These are phyloP conservation scores for Umbelopsis vinacea DNA, from an alignment of 192 early-diverging fungal genomes.

Conservation along the genomic window DNA sequence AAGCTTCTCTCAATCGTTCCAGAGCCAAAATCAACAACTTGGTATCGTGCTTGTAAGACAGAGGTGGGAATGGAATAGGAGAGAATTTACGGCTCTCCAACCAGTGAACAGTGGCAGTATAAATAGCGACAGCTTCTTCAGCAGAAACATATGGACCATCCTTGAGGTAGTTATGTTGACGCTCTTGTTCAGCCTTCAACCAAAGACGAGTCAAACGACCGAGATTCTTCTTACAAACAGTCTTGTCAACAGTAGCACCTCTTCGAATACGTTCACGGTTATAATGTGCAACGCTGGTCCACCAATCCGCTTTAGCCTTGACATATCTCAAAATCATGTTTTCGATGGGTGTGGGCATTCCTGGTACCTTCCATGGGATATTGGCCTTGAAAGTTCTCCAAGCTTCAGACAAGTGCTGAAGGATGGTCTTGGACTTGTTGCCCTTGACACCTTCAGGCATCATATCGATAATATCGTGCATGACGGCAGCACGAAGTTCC, in stretches of 20 bases:
- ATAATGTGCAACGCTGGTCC: conserved; percentile 98
- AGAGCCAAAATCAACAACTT: conserved; percentile 95
- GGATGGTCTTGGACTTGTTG: conserved; percentile 93
- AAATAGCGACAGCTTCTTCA: conserved; percentile 98
- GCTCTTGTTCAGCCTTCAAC: conserved; percentile 99
- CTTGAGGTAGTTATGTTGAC: conserved; percentile 98
- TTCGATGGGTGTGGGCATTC: conserved; percentile 96
- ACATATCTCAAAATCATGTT: conserved; percentile 99
- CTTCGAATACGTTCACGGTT: conserved; percentile 98
- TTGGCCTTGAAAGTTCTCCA: conserved; percentile 98
- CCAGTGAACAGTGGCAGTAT: conserved; percentile 97
- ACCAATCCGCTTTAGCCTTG: conserved; percentile 99
- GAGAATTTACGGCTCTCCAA: conserved; percentile 97
- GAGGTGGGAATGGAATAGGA: conserved; percentile 98
- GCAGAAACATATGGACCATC: conserved; percentile 98
- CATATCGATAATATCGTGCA: conserved; percentile 99
- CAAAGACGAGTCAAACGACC: conserved; percentile 97
- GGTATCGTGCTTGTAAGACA: conserved; percentile 99
- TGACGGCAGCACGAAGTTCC: conserved; percentile 96
- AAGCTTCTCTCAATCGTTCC: conserved; percentile 93
- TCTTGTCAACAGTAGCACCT: conserved; percentile 99
- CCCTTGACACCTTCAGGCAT: conserved; percentile 99
- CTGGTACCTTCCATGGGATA: conserved; percentile 99
- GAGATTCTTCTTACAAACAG: conserved; percentile 97
- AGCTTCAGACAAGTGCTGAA: conserved; percentile 95